Base-by-base conservation (phyloP, 2,329 filamentous ascomycete genomes). In the Alternaria sp. region DNA sequence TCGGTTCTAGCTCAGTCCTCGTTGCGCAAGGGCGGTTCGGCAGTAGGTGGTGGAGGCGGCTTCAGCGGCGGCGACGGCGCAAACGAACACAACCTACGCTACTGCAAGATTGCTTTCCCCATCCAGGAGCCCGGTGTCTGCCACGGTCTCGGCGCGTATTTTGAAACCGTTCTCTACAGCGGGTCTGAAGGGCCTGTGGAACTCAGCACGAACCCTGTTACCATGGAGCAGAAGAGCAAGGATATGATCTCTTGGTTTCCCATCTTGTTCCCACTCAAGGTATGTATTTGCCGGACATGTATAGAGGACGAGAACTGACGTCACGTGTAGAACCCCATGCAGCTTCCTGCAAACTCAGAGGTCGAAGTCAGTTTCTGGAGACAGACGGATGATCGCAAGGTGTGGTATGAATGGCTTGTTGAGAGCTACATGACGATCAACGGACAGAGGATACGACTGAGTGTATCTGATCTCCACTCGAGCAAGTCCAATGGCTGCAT, bases 231-330 rank as follows among this genome's bases (percentile, higher is more conserved):
- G 58, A 98, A 98, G 86, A 97, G 93, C 83, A 91, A 91, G 75
- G 94, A 96, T 71, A 99, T 99, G 96, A 96, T 97, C 65, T 96
- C 92, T 56, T 99, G 95, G 95, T 99, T 99, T 77, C 95, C 95
- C 1, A 98, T 99, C 30, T 97, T 94, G 81, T 99, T 99, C 75
- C 95, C 96, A 0, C 81, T 99, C 14, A 96, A 95, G 88, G 93
- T 94, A 83, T 73, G 86, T 18, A 6, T 12, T 1, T 4, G 18
- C 3, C 0, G 5, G 32, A 16, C 5, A 36, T 16, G 32, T 16
- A 26, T 24, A 3, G 3, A n/a, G 18, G 11, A 28, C 32, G n/a
- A 20, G 54, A 18, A 36, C 61, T 66, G 49, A 69, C 36, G 39
- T n/a, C 5, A 12, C 3, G 1, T 43, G n/a, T 67, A 96, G 93